These are phyloP conservation scores for Daldinia sp. DNA, from an alignment of 2,329 filamentous ascomycete genomes.

Conservation along the genomic window DNA sequence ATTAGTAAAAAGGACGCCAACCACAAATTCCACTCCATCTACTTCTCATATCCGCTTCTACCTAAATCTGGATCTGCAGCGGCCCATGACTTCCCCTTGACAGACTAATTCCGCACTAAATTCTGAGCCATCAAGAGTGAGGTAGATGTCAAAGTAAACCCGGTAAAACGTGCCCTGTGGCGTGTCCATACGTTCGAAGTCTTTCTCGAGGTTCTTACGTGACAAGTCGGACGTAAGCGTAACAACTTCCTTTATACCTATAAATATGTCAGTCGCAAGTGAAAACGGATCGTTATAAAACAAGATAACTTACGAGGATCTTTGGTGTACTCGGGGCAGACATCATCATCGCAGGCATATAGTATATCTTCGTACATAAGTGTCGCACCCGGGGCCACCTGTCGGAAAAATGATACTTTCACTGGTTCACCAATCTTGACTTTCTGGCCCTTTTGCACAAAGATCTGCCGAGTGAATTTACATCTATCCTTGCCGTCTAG, in stretches of 20 bases:
- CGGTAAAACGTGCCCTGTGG: conserved; percentile 96
- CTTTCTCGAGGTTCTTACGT: conserved; percentile 97
- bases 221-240: conserved; percentile 97
- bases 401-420: conserved; percentile 98
- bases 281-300: background rate
- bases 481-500: conserved; percentile 97
- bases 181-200: conserved; percentile 99
- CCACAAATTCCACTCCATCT: conserved; percentile 27
- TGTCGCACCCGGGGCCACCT: conserved; percentile 94
- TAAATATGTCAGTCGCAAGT: conserved; percentile 43
- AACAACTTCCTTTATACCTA: conserved; percentile 98
- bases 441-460: conserved; percentile 97
- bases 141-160: conserved; percentile 80
- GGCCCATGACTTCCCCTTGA: conserved; percentile 98
- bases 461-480: conserved; percentile 98
- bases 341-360: conserved; percentile 97
- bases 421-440: conserved; percentile 99
- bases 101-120: conserved; percentile 99
- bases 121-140: conserved; percentile 95
- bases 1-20: conserved; percentile 32
- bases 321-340: conserved; percentile 98
- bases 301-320: conserved; percentile 84
- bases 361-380: conserved; percentile 99
- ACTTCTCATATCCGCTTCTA: conserved; percentile 48
- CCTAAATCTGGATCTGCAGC: conserved; percentile 89